Percentiles rank a stretch among this genome's conserved stretches.
Evolutionary conservation across 805 yeast genomes (phyloP).

Genomic region (Deakozyma indianensis): DNA sequence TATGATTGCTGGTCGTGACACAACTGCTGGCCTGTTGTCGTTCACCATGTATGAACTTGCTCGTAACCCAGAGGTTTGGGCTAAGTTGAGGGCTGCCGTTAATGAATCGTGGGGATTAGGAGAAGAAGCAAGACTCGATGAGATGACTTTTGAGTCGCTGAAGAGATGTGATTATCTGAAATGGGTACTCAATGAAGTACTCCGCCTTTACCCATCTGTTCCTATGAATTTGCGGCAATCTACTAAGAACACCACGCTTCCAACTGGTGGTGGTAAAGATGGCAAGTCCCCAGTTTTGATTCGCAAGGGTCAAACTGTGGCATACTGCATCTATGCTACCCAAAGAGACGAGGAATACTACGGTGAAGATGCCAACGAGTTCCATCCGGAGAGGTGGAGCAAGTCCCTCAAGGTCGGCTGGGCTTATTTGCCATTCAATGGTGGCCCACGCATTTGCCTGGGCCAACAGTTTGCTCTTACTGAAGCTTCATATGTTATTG

Average conservation of each 20-base stretch:
- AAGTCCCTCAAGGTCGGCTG: conserved; percentile 21
- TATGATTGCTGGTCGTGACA: conserved; percentile 35
- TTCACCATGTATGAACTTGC: conserved; percentile 29
- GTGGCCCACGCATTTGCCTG: conserved; percentile 36
- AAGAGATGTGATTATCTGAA: conserved; percentile 30
- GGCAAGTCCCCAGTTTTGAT: conserved; percentile 23
- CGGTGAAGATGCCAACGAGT: conserved; percentile 28
- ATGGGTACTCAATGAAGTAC: conserved; percentile 29
- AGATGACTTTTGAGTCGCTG: conserved; percentile 26
- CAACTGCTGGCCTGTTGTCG: conserved; percentile 34
- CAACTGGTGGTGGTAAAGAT: conserved; percentile 35
- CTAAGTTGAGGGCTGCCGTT: conserved; percentile 21
- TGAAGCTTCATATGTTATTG: conserved; percentile 29
- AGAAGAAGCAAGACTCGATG: conserved; percentile 12
- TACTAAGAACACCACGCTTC: conserved; percentile 28
- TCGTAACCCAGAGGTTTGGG: conserved; percentile 25
- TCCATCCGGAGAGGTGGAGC: conserved; percentile 35
- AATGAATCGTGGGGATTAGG: conserved; percentile 9
- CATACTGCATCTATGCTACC: conserved; percentile 25
- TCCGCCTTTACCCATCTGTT: conserved; percentile 34
- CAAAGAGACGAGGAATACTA: conserved; percentile 26
- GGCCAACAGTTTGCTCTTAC: conserved; percentile 40
- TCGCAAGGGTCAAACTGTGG: conserved; percentile 26
- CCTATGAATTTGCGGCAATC: conserved; percentile 31
- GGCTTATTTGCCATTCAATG: conserved; percentile 34